Base-by-base conservation (phyloP, 306 rosid species). In the Vigna hirtella region DNA sequence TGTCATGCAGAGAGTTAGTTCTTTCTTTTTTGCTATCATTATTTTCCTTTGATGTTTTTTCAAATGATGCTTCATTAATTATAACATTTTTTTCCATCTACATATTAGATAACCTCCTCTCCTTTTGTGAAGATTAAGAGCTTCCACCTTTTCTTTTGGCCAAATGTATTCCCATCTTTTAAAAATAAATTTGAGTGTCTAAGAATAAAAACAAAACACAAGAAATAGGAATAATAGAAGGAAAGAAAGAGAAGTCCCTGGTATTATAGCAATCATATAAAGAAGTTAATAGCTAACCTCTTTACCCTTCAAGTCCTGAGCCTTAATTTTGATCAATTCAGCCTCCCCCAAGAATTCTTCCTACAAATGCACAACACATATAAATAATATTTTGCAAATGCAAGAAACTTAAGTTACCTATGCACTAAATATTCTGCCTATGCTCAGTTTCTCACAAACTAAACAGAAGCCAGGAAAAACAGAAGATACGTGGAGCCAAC, bases 261-360 rank as follows among this genome's bases (percentile, higher is more conserved):
- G 26, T 73, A 61, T 71, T 52, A 67, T 55, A 42, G 34, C 77
- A 70, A 62, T 16, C 22, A 50, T 42, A 5, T 61, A 49, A 42
- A 28, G 36, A 58, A 55, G 48, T 57, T 73, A 66, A 80, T 66
- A 70, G 58, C 88, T 86, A 64, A 95, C 98, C 98, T 93, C 98
- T 87, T 95, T 95, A 78, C 89, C 96, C 88, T 95, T 95, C 87
- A 95, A 83, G 36, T 95, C 98, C 76, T 92, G 98, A 66, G 98
- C 98, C 86, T 91, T 95, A 69, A 91, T 88, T 90, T 95, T 95
- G 77, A 92, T 92, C 92, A 95, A 84, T 78, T 95, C 98, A 68
- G 98, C 98, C 84, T 95, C 98, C 81, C 97, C 91, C 72, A 95
- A 84, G 87, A 95, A 95, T 76, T 95, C 98, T 86, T 95, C 98